A percentile compares a stretch with the other conserved stretches of the same genome.
Evolutionary conservation across 1,284 basidiomycete species (phyloP).

Genomic region (Caloboletus firmus): DNA sequence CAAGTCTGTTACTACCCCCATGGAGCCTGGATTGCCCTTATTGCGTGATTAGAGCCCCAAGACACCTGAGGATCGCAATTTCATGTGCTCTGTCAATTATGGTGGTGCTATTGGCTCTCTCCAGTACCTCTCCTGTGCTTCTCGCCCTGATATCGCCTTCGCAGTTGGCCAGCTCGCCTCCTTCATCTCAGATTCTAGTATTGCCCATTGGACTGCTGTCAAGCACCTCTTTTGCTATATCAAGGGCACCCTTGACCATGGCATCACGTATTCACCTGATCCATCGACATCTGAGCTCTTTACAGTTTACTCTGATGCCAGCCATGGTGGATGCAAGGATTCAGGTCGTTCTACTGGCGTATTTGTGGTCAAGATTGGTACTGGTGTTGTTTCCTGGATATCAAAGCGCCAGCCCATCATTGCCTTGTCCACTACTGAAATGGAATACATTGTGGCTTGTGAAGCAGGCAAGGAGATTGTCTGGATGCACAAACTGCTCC

Average conservation of each 20-base stretch:
- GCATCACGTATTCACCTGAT: constrained; percentile 1
- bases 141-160: no score
- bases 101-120: background rate
- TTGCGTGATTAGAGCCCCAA: constrained; percentile 16
- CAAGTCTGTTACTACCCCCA: no score
- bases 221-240: background rate
- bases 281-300: background rate
- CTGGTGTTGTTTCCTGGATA: background rate
- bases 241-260: background rate
- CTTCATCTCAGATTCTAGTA: no score
- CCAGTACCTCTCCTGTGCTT: no score
- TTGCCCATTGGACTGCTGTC: no score
- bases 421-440: background rate
- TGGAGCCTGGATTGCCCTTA: background rate
- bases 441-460: no score
- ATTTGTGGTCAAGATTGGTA: background rate
- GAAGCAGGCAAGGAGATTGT: no score
- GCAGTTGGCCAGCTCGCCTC: no score
- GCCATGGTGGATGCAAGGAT: background rate
- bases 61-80: constrained; percentile 3
- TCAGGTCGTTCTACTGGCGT: background rate
- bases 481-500: no score
- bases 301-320: background rate
- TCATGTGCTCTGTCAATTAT: no score
- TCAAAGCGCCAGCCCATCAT: background rate